Percentiles rank a stretch among this genome's conserved stretches.
These are phyloP conservation scores for Bipolaris cookei DNA, from an alignment of 2,329 filamentous ascomycete species.

Conservation along the genomic window DNA sequence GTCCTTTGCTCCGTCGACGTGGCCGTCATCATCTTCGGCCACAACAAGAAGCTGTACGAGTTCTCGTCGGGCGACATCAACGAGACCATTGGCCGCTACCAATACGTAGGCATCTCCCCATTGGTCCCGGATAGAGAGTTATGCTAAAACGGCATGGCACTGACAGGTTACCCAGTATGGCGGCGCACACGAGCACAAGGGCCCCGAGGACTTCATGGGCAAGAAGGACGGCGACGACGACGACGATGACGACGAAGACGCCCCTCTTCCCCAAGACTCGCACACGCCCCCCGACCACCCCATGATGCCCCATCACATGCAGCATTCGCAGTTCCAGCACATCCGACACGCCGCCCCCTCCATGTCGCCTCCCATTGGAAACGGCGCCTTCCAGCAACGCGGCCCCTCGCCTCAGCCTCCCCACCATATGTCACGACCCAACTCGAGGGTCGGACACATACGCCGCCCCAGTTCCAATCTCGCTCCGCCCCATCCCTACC, in stretches of 20 bases:
- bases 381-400: slow-evolving; percentile 71
- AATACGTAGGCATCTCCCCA: slow-evolving; percentile 73
- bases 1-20: slow-evolving; percentile 98
- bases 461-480: slow-evolving; percentile 78
- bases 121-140: background rate
- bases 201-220: slow-evolving; percentile 88
- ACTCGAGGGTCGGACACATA: slow-evolving; percentile 75
- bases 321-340: slow-evolving; percentile 71
- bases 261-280: slow-evolving; percentile 74
- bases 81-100: slow-evolving; percentile 84
- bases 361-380: slow-evolving; percentile 85
- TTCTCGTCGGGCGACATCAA: slow-evolving; percentile 95
- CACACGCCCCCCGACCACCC: slow-evolving; percentile 67
- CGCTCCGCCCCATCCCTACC: slow-evolving; percentile 67
- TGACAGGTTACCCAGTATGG: slow-evolving; percentile 70
- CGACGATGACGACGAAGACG: slow-evolving; percentile 78
- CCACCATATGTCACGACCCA: slow-evolving; percentile 71
- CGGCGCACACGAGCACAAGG: slow-evolving; percentile 93
- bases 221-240: slow-evolving; percentile 74
- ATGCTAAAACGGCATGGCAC: slow-evolving; percentile 34
- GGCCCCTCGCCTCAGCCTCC: slow-evolving; percentile 83
- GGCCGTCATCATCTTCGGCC: slow-evolving; percentile 97
- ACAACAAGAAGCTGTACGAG: slow-evolving; percentile 98
- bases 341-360: slow-evolving; percentile 83
- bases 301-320: slow-evolving; percentile 57